Conservation (phyloP, 805 yeast genomes). For the Schwanniomyces polymorphus region DNA sequence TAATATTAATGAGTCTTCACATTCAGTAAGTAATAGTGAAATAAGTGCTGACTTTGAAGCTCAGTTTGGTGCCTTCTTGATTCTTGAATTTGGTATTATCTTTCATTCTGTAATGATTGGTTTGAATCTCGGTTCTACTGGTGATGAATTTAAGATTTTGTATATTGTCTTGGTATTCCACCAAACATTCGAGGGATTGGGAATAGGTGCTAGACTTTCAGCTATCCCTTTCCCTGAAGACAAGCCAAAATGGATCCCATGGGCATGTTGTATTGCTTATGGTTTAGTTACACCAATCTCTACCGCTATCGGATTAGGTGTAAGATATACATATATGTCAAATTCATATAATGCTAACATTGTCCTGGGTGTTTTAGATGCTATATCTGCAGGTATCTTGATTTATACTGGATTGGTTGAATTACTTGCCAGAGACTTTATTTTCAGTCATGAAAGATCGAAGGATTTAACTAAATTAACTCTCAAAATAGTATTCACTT, state of each 20-base stretch:
- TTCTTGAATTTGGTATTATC: slow-evolving; percentile 32
- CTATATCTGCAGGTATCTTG: slow-evolving; percentile 76
- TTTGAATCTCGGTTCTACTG: slow-evolving; percentile 30
- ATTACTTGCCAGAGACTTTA: slow-evolving; percentile 74
- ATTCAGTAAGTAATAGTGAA: background rate
- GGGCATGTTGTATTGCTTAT: slow-evolving; percentile 50
- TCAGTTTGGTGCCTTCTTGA: slow-evolving; percentile 25
- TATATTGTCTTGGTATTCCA: slow-evolving; percentile 31
- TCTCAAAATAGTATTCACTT: slow-evolving; percentile 51
- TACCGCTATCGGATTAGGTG: slow-evolving; percentile 77
- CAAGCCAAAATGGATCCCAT: slow-evolving; percentile 48
- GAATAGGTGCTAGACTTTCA: slow-evolving; percentile 30
- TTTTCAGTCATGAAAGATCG: slow-evolving; percentile 60
- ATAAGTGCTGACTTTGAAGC: background rate
- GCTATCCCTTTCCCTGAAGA: slow-evolving; percentile 24
- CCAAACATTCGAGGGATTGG: slow-evolving; percentile 34
- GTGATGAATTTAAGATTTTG: slow-evolving; percentile 26
- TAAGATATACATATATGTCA: slow-evolving; percentile 60
- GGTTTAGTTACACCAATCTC: slow-evolving; percentile 71
- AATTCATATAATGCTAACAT: slow-evolving; percentile 58
- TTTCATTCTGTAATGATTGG: slow-evolving; percentile 35
- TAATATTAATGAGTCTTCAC: background rate
- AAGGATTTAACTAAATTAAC: slow-evolving; percentile 51
- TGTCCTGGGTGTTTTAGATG: slow-evolving; percentile 71
- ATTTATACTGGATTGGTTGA: slow-evolving; percentile 78